A percentile compares a stretch with the other conserved stretches of the same genome.
Conservation (phyloP, 2,329 filamentous ascomycete species). For the Nemania serpens region DNA sequence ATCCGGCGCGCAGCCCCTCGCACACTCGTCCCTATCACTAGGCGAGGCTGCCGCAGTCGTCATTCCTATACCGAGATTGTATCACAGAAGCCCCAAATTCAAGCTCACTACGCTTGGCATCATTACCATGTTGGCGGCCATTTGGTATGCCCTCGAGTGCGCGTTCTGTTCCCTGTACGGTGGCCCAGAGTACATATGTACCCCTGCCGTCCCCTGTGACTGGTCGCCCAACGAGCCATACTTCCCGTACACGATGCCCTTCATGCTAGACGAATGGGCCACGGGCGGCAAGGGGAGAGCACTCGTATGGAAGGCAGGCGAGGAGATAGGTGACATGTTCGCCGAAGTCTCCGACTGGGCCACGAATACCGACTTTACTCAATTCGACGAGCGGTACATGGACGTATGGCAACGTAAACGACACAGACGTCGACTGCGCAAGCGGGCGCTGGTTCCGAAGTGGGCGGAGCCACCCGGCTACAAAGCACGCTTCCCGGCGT, state of each 20-base stretch:
- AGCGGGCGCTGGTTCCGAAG: conserved; percentile 49
- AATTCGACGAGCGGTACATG: conserved; percentile 50
- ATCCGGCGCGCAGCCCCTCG: conserved; percentile 3
- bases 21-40: conserved; percentile 2
- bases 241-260: conserved; percentile 64
- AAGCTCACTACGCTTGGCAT: conserved; percentile 55
- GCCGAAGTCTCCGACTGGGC: conserved; percentile 55
- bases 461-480: conserved; percentile 48
- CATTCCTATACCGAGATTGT: conserved; percentile 54
- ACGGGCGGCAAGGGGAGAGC: conserved; percentile 56
- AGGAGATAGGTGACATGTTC: conserved; percentile 52
- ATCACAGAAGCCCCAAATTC: conserved; percentile 49
- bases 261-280: conserved; percentile 66
- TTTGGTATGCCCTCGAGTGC: conserved; percentile 62
- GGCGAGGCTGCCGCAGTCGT: conserved; percentile 43
- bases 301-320: conserved; percentile 43
- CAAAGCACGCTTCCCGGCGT: conserved; percentile 49
- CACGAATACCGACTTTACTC: conserved; percentile 51
- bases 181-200: conserved; percentile 55
- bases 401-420: conserved; percentile 53
- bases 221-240: conserved; percentile 64
- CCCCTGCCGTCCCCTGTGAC: conserved; percentile 50
- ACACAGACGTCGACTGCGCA: conserved; percentile 55
- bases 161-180: conserved; percentile 60
- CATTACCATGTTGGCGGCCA: conserved; percentile 47